A percentile compares a stretch with the other conserved stretches of the same genome.
Conservation (phyloP, 345 rosid species). For the Excoecaria cochinchinensis region DNA sequence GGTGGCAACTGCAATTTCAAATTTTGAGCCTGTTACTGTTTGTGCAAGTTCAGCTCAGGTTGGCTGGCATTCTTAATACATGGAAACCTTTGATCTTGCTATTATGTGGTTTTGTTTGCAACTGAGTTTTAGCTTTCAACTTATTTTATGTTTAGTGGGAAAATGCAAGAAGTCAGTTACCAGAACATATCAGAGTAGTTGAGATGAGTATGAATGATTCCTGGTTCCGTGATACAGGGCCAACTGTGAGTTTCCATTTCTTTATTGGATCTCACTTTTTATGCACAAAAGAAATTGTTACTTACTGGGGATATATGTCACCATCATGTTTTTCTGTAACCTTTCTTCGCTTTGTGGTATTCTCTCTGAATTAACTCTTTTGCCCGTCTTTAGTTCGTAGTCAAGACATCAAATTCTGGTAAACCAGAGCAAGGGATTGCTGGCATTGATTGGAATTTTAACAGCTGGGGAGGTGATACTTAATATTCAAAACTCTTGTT, state of each 20-base stretch:
- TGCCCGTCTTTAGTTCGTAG: constrained; percentile 52
- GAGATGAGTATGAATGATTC: constrained; percentile 96
- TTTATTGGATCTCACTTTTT: not conserved
- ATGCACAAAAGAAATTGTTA: too few relatives aligned
- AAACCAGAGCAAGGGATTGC: constrained; percentile 49
- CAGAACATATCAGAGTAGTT: constrained; percentile 66
- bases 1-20: constrained; percentile 77
- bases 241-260: constrained; percentile 61
- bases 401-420: constrained; percentile 29
- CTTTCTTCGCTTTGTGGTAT: not conserved
- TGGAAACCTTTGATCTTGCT: constrained; percentile 5
- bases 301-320: not conserved
- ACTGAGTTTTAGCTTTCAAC: constrained; percentile 2
- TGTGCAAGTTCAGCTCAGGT: constrained; percentile 93
- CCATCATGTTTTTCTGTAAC: not conserved
- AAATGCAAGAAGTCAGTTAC: constrained; percentile 72
- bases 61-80: constrained; percentile 18
- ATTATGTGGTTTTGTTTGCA: constrained; percentile 3
- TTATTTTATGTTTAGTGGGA: constrained; percentile 57
- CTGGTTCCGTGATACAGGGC: constrained; percentile 96
- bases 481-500: not conserved
- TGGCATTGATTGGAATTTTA: constrained; percentile 89
- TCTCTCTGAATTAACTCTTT: not conserved
- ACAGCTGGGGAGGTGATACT: constrained; percentile 80
- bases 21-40: constrained; percentile 77